Evolutionary conservation across 768 basidiomycete species (phyloP).

Genomic region (Amanita rimosa): DNA sequence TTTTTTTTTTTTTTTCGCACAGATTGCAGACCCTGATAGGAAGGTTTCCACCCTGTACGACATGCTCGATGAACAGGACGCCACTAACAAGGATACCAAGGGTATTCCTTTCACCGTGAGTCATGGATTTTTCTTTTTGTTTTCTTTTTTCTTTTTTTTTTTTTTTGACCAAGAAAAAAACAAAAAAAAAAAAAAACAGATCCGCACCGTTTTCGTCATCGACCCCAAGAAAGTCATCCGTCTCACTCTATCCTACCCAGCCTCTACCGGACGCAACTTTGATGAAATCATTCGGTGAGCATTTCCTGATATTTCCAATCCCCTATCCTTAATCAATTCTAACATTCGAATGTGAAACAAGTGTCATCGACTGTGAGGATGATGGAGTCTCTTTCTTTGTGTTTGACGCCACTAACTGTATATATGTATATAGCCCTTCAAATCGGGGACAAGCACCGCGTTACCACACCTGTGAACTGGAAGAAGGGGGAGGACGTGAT

Average conservation of each 20-base stretch:
- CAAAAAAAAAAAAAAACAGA: too few relatives aligned
- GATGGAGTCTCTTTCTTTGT: slow-evolving; percentile 13
- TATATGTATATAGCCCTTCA: slow-evolving; percentile 52
- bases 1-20: background rate
- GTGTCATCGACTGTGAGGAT: slow-evolving; percentile 64
- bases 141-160: too few relatives aligned
- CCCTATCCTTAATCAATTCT: too few relatives aligned
- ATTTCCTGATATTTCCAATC: too few relatives aligned
- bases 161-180: too few relatives aligned
- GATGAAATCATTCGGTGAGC: slow-evolving; percentile 42
- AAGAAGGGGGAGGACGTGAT: slow-evolving; percentile 89
- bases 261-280: slow-evolving; percentile 93
- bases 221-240: slow-evolving; percentile 96
- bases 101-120: slow-evolving; percentile 88
- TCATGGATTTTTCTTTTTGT: slow-evolving; percentile 5
- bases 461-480: slow-evolving; percentile 95
- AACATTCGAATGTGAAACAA: slow-evolving; percentile 8
- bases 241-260: slow-evolving; percentile 84
- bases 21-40: slow-evolving; percentile 91
- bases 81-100: slow-evolving; percentile 76
- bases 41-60: slow-evolving; percentile 81
- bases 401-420: slow-evolving; percentile 19
- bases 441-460: slow-evolving; percentile 73
- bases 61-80: slow-evolving; percentile 94
- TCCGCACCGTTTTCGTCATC: slow-evolving; percentile 95